Conservation (phyloP, 2,329 filamentous ascomycete species). For the Cercospora sp. region DNA sequence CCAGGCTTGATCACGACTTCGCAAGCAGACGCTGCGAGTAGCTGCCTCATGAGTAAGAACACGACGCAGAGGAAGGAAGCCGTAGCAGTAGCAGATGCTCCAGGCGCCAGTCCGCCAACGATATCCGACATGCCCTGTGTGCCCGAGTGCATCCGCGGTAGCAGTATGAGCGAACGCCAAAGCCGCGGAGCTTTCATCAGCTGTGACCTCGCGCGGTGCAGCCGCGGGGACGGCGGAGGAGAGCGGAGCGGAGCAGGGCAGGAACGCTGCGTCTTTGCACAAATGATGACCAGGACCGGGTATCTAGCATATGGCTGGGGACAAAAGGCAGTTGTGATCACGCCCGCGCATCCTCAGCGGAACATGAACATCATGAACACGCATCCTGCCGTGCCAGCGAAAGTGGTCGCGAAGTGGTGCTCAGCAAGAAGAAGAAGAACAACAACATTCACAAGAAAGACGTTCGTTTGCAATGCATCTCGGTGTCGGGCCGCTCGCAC, state of each 20-base stretch:
- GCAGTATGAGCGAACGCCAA: not conserved
- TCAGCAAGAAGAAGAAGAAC: not conserved
- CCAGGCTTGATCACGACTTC: not conserved
- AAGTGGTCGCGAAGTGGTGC: not conserved
- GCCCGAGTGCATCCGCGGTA: not conserved
- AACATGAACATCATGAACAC: not conserved
- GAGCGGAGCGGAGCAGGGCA: not conserved
- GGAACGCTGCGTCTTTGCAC: not conserved
- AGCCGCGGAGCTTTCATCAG: not conserved
- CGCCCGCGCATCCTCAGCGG: not conserved
- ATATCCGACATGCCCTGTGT: no score
- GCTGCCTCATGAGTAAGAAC: not conserved
- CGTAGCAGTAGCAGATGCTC: not conserved
- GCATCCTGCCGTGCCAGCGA: not conserved
- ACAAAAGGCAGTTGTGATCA: not conserved
- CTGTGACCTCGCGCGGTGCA: not conserved
- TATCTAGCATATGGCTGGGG: not conserved
- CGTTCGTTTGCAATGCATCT: not conserved
- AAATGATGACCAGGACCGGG: not conserved
- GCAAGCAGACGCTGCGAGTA: not conserved
- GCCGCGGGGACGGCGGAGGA: not conserved
- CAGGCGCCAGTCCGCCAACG: no score
- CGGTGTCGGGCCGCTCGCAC: not conserved
- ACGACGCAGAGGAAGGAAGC: not conserved
- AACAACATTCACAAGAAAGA: not conserved